Evolutionary conservation across 108 stramenopile genomes (phyloP).

Genomic region (Schizochytrium sp.): DNA sequence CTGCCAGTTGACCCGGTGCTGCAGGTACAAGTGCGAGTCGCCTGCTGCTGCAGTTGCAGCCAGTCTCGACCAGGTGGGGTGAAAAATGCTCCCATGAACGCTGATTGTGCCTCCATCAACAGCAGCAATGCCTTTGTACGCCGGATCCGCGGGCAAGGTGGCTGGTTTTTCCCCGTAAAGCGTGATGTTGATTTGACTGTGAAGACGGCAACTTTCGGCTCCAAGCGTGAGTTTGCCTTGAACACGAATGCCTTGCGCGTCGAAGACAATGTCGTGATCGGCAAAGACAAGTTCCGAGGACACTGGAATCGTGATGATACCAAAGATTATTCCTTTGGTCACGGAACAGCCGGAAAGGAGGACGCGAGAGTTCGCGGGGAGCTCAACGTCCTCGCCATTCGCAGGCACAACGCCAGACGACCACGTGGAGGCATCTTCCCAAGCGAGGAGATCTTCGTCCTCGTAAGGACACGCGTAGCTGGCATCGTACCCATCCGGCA

Average conservation of each 20-base stretch:
- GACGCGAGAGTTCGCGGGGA: not conserved
- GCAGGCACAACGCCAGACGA: not conserved
- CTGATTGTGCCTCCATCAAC: not conserved
- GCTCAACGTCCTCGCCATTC: not conserved
- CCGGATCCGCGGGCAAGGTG: not conserved
- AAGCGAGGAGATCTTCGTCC: not conserved
- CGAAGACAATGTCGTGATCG: not conserved
- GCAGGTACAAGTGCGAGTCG: conserved; percentile 26
- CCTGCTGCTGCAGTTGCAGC: conserved; percentile 30
- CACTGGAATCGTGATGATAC: no score
- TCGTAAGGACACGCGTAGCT: not conserved
- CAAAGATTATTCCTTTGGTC: no score
- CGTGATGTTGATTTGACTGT: not conserved
- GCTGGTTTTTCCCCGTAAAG: not conserved
- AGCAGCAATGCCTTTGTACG: not conserved
- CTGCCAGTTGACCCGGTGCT: conserved; percentile 46
- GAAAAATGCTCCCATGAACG: conserved; percentile 35
- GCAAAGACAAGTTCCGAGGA: no score
- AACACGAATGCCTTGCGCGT: not conserved
- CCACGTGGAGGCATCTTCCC: not conserved
- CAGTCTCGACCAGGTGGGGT: conserved; percentile 44
- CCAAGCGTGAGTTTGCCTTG: not conserved
- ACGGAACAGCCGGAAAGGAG: no score
- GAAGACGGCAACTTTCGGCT: not conserved
- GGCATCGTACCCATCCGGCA: not conserved